A percentile compares a stretch with the other conserved stretches of the same genome.
These are phyloP conservation scores for Metschnikowia vanudenii DNA, from an alignment of 805 yeast species.

Conservation along the genomic window DNA sequence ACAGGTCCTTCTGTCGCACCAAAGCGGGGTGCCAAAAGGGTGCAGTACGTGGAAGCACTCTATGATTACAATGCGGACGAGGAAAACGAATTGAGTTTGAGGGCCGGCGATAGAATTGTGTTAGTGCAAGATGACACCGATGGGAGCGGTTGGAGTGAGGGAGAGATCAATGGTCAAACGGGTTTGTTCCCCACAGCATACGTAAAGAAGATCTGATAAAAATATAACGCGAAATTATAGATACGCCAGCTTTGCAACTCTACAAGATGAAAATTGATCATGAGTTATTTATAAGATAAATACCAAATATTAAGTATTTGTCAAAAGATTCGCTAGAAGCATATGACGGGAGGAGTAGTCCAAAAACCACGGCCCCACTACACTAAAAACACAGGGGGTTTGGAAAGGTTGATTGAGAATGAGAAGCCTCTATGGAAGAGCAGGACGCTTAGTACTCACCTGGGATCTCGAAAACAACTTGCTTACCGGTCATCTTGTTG, in stretches of 20 bases:
- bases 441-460: slow-evolving; percentile 39
- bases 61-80: slow-evolving; percentile 79
- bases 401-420: slow-evolving; percentile 13
- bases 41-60: slow-evolving; percentile 62
- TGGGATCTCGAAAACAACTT: slow-evolving; percentile 94
- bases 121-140: slow-evolving; percentile 56
- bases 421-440: slow-evolving; percentile 5
- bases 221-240: not conserved
- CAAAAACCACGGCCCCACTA: slow-evolving; percentile 16
- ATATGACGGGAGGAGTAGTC: slow-evolving; percentile 16
- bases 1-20: slow-evolving; percentile 83
- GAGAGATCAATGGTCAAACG: slow-evolving; percentile 62
- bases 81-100: slow-evolving; percentile 71
- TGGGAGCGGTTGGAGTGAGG: slow-evolving; percentile 94
- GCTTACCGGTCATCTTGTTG: slow-evolving; percentile 98
- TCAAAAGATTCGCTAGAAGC: slow-evolving; percentile 22
- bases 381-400: slow-evolving; percentile 22
- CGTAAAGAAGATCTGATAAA: slow-evolving; percentile 37
- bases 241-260: not conserved
- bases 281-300: slow-evolving; percentile 24
- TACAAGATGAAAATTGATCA: slow-evolving; percentile 12
- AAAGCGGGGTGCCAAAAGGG: slow-evolving; percentile 64
- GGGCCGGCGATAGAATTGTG: slow-evolving; percentile 69
- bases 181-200: slow-evolving; percentile 84
- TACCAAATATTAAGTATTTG: slow-evolving; percentile 23